Evolutionary conservation across 768 basidiomycete species (phyloP), one percentile per base, ranked within the genome.

Genomic region (Boletus insuetus): DNA sequence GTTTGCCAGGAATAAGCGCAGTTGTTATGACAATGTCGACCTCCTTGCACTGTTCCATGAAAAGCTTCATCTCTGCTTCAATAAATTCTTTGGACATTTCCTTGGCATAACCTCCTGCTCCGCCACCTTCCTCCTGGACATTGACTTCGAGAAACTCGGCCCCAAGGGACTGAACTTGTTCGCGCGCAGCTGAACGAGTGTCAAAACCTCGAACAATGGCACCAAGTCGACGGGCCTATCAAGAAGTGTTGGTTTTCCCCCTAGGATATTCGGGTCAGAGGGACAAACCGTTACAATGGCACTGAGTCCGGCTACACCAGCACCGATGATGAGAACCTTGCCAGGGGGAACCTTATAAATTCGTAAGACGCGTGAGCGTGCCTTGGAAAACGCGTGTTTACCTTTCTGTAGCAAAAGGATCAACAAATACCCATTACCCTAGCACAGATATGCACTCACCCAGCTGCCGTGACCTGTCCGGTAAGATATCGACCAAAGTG

Each of bases 11-110:
- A 64, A 92, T 91, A 41, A 91, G 79, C 53, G 89, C 91, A 54
- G 91, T 94, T 39, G 92, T 94, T 60, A 94, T 82, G 53, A 94
- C 79, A 54, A 94, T 94, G 65, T 94, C 92, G 12, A 94, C 92
- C 20, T 93, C 91, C 66, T 86, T 89, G 71, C 85, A 87, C 68
- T 94, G 92, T 67, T 88, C 84, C 81, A 88, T 79, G 74, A 94
- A 94, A 42, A 94, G 77, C 1, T 85, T 84, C 91, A 93, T 91
- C 68, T 93, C 91, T 12, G 90, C 91, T 46, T 84, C 88, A 54
- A 92, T 84, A 68, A 92, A 94, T 68, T 90, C 89, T 74, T 91
- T 90, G 29, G 88, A 89, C 91, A 94, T 94, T 58, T 85, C 82
- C 72, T 93, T 94, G 22, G 91, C 92, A 64, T 94, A 94, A 29